Evolutionary conservation across 176 grass and related monocot genomes (phyloP).

Genomic region (Cenchrus fungigraminus): DNA sequence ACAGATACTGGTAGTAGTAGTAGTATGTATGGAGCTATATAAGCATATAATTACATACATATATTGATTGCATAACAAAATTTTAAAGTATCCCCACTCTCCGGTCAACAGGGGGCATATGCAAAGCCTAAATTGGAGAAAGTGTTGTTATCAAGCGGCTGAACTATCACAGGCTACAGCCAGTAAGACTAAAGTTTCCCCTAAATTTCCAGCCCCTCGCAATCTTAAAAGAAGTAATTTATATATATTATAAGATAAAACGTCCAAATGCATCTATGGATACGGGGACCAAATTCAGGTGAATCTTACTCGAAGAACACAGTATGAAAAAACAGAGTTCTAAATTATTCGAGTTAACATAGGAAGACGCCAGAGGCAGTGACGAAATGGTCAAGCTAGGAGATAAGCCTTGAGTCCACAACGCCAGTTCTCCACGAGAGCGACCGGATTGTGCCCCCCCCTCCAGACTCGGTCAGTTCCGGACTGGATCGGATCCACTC

Average conservation of each 20-base stretch:
- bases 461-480: slow-evolving; percentile 20
- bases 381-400: slow-evolving; percentile 24
- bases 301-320: not conserved
- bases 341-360: not conserved
- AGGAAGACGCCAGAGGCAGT: not conserved
- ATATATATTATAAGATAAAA: not conserved
- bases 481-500: slow-evolving; percentile 33
- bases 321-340: not conserved
- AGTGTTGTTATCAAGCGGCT: not conserved
- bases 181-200: too few species aligned
- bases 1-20: too few species aligned
- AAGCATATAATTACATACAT: too few species aligned
- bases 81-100: not conserved
- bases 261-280: not conserved
- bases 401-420: slow-evolving; percentile 38
- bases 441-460: too few species aligned
- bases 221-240: not conserved
- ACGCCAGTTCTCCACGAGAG: slow-evolving; percentile 11
- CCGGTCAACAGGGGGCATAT: not conserved
- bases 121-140: not conserved
- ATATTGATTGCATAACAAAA: too few species aligned
- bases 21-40: too few species aligned
- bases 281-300: not conserved
- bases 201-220: not conserved
- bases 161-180: not conserved